These are phyloP conservation scores for Przewalskia tangutica DNA, from an alignment of 257 asterid genomes.

Conservation along the genomic window DNA sequence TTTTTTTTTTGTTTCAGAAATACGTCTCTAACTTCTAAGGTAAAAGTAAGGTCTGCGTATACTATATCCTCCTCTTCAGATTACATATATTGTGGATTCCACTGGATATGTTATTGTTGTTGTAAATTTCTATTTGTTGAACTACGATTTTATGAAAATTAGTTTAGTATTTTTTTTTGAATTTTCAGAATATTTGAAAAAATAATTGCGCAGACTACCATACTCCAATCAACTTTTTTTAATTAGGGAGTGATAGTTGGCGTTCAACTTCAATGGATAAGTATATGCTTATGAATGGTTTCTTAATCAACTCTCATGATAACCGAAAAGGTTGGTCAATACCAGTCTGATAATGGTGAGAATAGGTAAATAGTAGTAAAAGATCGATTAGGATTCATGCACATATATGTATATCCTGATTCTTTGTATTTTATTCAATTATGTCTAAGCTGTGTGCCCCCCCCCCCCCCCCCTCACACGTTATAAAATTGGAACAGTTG, in stretches of 20 bases:
- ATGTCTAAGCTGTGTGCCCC: not conserved
- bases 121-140: not conserved
- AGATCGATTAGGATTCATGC: not conserved
- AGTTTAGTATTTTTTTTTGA: not conserved
- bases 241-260: not conserved
- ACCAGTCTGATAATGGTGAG: not conserved
- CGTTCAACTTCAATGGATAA: not conserved
- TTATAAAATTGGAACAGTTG: not conserved
- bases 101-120: no score
- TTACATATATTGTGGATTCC: no score
- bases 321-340: not conserved
- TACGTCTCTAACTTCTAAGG: no score
- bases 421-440: not conserved
- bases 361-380: not conserved
- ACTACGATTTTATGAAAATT: not conserved
- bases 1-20: not conserved
- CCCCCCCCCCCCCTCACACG: not conserved
- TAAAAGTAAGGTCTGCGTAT: no score
- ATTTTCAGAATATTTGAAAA: not conserved
- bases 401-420: not conserved
- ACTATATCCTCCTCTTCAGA: no score
- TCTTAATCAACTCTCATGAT: not conserved
- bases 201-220: not conserved
- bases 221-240: not conserved
- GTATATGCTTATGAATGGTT: not conserved